Conservation (phyloP, 495 filamentous ascomycete species). For the Aspergillus olivimuriae region DNA sequence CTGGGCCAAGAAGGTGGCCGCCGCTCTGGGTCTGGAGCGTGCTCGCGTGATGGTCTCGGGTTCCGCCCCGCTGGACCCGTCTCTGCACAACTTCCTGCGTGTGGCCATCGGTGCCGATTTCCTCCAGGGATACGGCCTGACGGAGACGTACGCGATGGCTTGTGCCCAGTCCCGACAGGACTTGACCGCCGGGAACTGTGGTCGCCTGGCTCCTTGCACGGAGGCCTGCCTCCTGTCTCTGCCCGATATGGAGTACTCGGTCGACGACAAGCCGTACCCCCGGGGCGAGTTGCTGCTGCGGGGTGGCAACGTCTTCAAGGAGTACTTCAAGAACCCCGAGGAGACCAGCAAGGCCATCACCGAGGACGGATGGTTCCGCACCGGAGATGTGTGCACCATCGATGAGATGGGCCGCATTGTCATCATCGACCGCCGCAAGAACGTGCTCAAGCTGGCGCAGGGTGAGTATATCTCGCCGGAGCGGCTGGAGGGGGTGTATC, state of each 20-base stretch:
- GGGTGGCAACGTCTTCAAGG: slow-evolving; percentile 68
- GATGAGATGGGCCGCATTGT: slow-evolving; percentile 82
- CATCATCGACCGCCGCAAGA: slow-evolving; percentile 96
- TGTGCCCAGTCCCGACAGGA: slow-evolving; percentile 65
- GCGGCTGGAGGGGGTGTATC: slow-evolving; percentile 89
- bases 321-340: slow-evolving; percentile 82
- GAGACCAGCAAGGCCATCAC: slow-evolving; percentile 80
- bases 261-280: slow-evolving; percentile 85
- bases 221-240: slow-evolving; percentile 82
- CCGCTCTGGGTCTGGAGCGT: slow-evolving; percentile 73
- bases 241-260: slow-evolving; percentile 91
- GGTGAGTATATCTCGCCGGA: slow-evolving; percentile 98
- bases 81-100: slow-evolving; percentile 82
- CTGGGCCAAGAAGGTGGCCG: slow-evolving; percentile 84
- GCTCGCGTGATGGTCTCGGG: slow-evolving; percentile 73
- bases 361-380: slow-evolving; percentile 93
- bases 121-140: slow-evolving; percentile 87
- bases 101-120: slow-evolving; percentile 75
- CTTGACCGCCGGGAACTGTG: slow-evolving; percentile 74
- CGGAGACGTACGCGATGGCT: slow-evolving; percentile 83
- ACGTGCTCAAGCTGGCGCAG: slow-evolving; percentile 94
- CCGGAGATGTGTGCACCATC: slow-evolving; percentile 81
- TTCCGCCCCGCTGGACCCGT: slow-evolving; percentile 84
- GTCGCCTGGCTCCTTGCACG: slow-evolving; percentile 55
- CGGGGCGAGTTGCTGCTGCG: slow-evolving; percentile 87